Percentiles rank a stretch among this genome's conserved stretches.
Conservation (phyloP, 1,139 yeast genomes). For the Debaryomyces udenii region DNA sequence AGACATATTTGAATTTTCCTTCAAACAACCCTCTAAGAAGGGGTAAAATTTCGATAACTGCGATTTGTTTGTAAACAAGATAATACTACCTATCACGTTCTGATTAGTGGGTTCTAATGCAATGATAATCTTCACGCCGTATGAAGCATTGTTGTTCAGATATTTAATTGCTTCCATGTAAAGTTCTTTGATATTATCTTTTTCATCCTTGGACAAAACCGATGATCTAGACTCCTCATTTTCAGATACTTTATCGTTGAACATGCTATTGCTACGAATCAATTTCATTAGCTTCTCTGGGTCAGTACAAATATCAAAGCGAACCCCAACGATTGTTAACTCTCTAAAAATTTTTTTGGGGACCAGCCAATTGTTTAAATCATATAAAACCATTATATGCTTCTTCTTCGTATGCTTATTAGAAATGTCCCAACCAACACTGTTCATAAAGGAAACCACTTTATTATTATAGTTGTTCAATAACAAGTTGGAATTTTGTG, state of each 20-base stretch:
- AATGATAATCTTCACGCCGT: conserved; percentile 52
- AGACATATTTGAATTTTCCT: conserved; percentile 14
- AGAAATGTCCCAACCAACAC: conserved; percentile 42
- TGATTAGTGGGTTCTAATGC: conserved; percentile 61
- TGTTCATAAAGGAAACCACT: conserved; percentile 35
- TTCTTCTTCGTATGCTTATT: conserved; percentile 22
- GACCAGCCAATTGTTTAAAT: conserved; percentile 52
- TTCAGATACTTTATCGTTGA: conserved; percentile 12
- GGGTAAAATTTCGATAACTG: conserved; percentile 55
- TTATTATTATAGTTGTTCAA: conserved; percentile 19
- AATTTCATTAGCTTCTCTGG: conserved; percentile 42
- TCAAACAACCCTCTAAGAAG: conserved; percentile 42
- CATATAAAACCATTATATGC: conserved; percentile 41
- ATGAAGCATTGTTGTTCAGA: conserved; percentile 19
- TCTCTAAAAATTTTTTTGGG: conserved; percentile 58
- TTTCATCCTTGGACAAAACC: conserved; percentile 17
- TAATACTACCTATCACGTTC: conserved; percentile 56
- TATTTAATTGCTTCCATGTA: conserved; percentile 31
- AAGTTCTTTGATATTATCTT: conserved; percentile 18
- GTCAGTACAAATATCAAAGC: conserved; percentile 57
- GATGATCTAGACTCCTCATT: conserved; percentile 10
- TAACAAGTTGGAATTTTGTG: conserved; percentile 30
- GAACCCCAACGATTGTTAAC: conserved; percentile 60
- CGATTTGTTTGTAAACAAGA: conserved; percentile 54
- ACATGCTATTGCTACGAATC: conserved; percentile 22